A percentile compares a stretch with the other conserved stretches of the same genome.
phyloP scores from a whole-genome alignment of 2,329 filamentous ascomycete genomes.

The Rutstroemia sp. region DNA sequence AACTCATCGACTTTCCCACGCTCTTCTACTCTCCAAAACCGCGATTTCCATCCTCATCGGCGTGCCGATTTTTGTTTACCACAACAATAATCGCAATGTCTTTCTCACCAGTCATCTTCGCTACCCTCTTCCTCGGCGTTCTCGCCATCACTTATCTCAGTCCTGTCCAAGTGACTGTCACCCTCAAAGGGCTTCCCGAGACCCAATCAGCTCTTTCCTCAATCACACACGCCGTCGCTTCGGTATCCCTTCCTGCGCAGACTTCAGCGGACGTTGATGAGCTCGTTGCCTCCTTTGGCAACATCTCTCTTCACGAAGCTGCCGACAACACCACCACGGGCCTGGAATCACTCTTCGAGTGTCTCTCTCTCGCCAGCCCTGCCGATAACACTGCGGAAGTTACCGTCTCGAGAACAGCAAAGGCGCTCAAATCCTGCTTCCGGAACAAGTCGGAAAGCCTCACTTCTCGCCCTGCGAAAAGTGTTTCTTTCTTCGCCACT shows the following conservation, averaged over 20 bases:
- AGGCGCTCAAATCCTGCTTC: constrained; percentile 6
- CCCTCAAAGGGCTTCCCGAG: background rate
- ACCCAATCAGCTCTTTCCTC: background rate
- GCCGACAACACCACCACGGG: background rate
- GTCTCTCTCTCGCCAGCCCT: background rate
- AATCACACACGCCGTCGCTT: background rate
- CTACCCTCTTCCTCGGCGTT: background rate
- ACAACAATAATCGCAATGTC: constrained; percentile 4
- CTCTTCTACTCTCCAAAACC: background rate
- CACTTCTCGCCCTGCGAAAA: constrained; percentile 2
- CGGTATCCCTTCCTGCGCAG: background rate
- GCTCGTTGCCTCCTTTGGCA: background rate
- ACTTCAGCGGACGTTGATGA: background rate
- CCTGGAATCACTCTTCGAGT: background rate
- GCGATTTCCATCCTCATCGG: background rate
- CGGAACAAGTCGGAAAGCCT: background rate
- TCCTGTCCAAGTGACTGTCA: background rate
- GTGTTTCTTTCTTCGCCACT: constrained; percentile 1
- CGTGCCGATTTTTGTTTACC: constrained; percentile 4
- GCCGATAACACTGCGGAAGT: background rate
- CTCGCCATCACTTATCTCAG: background rate
- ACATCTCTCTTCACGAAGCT: background rate
- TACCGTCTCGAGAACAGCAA: background rate
- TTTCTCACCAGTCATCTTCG: background rate
- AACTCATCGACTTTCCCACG: background rate